Conservation (phyloP, 2,329 filamentous ascomycete genomes). For the Aulographum hederae region DNA sequence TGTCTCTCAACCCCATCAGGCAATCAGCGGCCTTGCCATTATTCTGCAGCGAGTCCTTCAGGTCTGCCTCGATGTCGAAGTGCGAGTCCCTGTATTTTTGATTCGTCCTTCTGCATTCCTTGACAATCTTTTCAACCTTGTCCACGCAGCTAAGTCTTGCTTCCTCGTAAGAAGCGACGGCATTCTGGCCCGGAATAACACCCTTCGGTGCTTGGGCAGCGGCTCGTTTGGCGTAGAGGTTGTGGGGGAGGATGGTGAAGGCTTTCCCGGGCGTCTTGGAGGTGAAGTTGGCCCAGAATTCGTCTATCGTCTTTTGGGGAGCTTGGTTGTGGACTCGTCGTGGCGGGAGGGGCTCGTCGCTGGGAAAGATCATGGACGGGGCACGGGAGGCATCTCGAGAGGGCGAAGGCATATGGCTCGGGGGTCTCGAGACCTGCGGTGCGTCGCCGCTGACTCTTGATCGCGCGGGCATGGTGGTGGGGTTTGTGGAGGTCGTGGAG, state of each 20-base stretch:
- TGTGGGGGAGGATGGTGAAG: constrained; percentile 51
- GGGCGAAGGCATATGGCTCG: too few relatives aligned
- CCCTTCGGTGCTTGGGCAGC: constrained; percentile 36
- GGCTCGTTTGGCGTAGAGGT: constrained; percentile 39
- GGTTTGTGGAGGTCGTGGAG: too few relatives aligned
- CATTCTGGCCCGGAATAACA: constrained; percentile 39
- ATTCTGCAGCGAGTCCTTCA: constrained; percentile 30
- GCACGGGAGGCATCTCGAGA: too few relatives aligned
- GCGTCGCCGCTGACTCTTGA: too few relatives aligned
- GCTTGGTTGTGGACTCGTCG: too few relatives aligned
- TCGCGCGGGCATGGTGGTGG: too few relatives aligned
- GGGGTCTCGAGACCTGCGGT: too few relatives aligned
- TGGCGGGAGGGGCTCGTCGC: too few relatives aligned
- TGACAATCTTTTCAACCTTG: constrained; percentile 38
- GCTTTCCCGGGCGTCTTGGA: constrained; percentile 56
- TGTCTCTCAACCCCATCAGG: constrained; percentile 27
- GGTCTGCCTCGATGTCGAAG: constrained; percentile 66
- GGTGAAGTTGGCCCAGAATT: constrained; percentile 54
- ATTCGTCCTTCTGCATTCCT: constrained; percentile 56
- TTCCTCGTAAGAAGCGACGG: constrained; percentile 53
- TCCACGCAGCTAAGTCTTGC: constrained; percentile 49
- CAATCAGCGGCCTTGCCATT: constrained; percentile 24
- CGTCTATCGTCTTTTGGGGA: constrained; percentile 49
- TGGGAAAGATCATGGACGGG: too few relatives aligned
- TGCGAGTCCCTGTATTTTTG: constrained; percentile 76